Evolutionary conservation across 192 early-diverging fungal genomes (phyloP).

Genomic region (Coemansia asiatica): DNA sequence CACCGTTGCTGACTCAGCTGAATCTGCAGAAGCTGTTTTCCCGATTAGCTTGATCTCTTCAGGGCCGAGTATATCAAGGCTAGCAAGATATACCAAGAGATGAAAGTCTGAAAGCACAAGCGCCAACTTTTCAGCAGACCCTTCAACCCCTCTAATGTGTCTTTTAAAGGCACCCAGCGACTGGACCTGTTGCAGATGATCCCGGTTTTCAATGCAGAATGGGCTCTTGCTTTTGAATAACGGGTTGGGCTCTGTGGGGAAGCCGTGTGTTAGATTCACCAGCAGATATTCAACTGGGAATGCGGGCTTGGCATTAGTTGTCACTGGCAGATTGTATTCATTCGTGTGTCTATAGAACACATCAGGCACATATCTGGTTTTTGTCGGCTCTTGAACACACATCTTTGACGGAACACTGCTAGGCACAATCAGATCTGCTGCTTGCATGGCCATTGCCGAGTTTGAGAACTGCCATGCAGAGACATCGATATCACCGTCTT

Average conservation of each 20-base stretch:
- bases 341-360: slow-evolving; percentile 97
- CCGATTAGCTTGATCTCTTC: slow-evolving; percentile 51
- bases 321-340: slow-evolving; percentile 85
- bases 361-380: slow-evolving; percentile 89
- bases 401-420: slow-evolving; percentile 83
- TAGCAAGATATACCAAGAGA: slow-evolving; percentile 69
- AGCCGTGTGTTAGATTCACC: slow-evolving; percentile 89
- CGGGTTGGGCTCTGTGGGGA: slow-evolving; percentile 77
- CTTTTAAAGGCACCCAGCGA: slow-evolving; percentile 62
- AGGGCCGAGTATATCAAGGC: slow-evolving; percentile 64
- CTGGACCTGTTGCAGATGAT: slow-evolving; percentile 57
- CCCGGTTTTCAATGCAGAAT: slow-evolving; percentile 82
- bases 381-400: slow-evolving; percentile 74
- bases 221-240: slow-evolving; percentile 62
- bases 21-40: slow-evolving; percentile 21
- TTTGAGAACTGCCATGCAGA: slow-evolving; percentile 91
- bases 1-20: slow-evolving; percentile 2
- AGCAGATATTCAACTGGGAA: slow-evolving; percentile 97
- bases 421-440: slow-evolving; percentile 89
- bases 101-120: slow-evolving; percentile 82
- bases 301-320: slow-evolving; percentile 88
- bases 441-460: slow-evolving; percentile 81
- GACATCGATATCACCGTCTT: slow-evolving; percentile 83
- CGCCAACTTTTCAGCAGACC: slow-evolving; percentile 39
- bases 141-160: slow-evolving; percentile 45